These are phyloP conservation scores for Arthrobotrys pseudoclavata DNA, from an alignment of 2,329 filamentous ascomycete species.

Conservation along the genomic window DNA sequence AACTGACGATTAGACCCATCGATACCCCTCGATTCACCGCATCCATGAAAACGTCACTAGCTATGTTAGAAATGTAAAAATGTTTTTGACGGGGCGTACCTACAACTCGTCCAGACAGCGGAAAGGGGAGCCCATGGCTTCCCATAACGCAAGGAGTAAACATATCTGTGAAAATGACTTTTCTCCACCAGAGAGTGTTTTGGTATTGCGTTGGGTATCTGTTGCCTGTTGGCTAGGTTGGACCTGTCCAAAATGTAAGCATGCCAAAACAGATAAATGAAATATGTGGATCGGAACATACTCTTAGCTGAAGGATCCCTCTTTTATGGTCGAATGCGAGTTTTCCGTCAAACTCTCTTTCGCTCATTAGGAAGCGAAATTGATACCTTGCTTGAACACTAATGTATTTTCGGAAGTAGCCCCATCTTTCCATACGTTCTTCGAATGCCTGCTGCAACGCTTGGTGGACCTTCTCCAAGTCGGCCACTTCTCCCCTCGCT, in stretches of 20 bases:
- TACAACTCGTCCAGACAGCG: conserved; percentile 94
- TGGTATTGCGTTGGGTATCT: conserved; percentile 82
- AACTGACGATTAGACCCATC: conserved; percentile 88
- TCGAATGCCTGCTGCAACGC: conserved; percentile 63
- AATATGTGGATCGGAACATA: conserved; percentile 65
- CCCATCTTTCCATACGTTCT: conserved; percentile 81
- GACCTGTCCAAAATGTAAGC: conserved; percentile 67
- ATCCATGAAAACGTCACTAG: conserved; percentile 96
- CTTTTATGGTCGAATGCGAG: conserved; percentile 81
- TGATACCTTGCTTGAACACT: conserved; percentile 86
- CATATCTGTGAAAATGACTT: conserved; percentile 99
- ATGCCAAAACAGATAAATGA: not conserved
- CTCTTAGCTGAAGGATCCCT: conserved; percentile 82
- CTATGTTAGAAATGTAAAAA: conserved; percentile 57
- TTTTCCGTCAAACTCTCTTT: conserved; percentile 87
- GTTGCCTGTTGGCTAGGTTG: conserved; percentile 72
- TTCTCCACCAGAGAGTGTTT: conserved; percentile 93
- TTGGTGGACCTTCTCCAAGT: conserved; percentile 72
- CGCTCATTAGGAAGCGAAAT: conserved; percentile 88
- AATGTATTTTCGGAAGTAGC: conserved; percentile 84
- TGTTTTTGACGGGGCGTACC: conserved; percentile 62
- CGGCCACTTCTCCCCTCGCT: conserved; percentile 63
- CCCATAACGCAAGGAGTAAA: conserved; percentile 91
- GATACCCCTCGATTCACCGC: conserved; percentile 93
- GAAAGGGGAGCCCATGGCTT: conserved; percentile 96